Percentiles rank a stretch among this genome's conserved stretches.
phyloP scores from a whole-genome alignment of 352 stramenopile genomes.

The Thraustochytrium sp. region DNA sequence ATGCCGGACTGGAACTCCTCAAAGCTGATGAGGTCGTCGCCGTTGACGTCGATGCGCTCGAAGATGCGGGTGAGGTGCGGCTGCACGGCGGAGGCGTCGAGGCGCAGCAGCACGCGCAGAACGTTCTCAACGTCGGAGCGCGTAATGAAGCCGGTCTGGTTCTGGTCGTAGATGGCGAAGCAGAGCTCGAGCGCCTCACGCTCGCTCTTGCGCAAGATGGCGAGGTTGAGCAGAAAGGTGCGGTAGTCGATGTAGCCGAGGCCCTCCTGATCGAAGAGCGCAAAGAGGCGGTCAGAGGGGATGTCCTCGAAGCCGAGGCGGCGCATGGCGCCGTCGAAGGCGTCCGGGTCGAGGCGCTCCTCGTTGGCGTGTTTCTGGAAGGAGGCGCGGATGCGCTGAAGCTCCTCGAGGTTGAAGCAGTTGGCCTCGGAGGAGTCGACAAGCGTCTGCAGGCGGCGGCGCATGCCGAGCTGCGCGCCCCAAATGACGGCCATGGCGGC shows the following conservation, averaged over 20 bases:
- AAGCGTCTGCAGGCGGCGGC: conserved; percentile 29
- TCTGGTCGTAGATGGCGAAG: conserved; percentile 49
- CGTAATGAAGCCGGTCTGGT: conserved; percentile 44
- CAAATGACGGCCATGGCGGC: conserved; percentile 49
- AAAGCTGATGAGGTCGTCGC: conserved; percentile 47
- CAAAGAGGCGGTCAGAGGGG: conserved; percentile 47
- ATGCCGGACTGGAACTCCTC: conserved; percentile 52
- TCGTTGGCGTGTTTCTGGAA: conserved; percentile 14
- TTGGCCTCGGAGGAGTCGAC: conserved; percentile 43
- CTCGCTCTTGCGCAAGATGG: conserved; percentile 42
- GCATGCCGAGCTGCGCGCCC: conserved; percentile 45
- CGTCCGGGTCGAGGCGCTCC: neutral
- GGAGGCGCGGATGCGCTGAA: conserved; percentile 40
- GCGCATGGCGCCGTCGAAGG: conserved; percentile 33
- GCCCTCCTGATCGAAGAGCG: conserved; percentile 45
- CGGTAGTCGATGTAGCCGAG: conserved; percentile 45
- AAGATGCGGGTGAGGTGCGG: conserved; percentile 47
- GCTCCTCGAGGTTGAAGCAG: conserved; percentile 43
- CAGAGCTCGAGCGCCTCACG: conserved; percentile 48
- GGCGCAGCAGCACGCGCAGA: conserved; percentile 22
- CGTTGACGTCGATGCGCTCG: conserved; percentile 46
- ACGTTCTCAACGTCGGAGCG: conserved; percentile 45
- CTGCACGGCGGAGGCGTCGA: neutral
- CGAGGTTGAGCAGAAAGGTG: conserved; percentile 47
- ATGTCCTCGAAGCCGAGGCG: conserved; percentile 46